phyloP scores from a whole-genome alignment of 345 rosid species.

The Melaleuca alternifolia region DNA sequence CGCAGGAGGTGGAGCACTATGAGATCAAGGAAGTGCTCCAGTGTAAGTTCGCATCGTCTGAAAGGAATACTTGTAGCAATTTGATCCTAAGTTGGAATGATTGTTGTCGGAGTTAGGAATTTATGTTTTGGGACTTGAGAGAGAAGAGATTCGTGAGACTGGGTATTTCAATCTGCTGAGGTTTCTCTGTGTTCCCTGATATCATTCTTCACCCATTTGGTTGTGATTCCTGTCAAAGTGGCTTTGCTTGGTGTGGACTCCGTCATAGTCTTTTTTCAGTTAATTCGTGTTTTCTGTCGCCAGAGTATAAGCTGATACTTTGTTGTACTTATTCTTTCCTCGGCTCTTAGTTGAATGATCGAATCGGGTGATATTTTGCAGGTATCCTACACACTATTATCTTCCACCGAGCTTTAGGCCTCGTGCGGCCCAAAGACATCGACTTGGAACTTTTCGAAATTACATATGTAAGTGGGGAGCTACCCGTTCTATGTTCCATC shows the following conservation, averaged over 20 bases:
- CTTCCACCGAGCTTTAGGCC: conserved; percentile 90
- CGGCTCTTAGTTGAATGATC: background rate
- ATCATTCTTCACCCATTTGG: background rate
- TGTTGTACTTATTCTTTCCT: background rate
- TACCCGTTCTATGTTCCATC: background rate
- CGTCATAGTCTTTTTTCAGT: background rate
- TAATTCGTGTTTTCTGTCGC: background rate
- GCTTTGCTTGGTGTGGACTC: background rate
- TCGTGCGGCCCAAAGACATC: conserved; percentile 82
- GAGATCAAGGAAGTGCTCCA: conserved; percentile 83
- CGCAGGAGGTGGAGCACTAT: conserved; percentile 74
- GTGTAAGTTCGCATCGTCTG: conserved; percentile 37
- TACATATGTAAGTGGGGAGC: conserved; percentile 52
- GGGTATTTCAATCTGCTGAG: background rate
- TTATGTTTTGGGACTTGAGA: background rate
- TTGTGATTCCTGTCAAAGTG: background rate
- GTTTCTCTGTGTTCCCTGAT: background rate
- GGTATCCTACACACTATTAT: conserved; percentile 86
- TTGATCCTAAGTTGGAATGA: background rate
- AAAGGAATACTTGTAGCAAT: background rate
- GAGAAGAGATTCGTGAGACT: background rate
- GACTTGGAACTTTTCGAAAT: conserved; percentile 86
- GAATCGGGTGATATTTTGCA: conserved; percentile 13
- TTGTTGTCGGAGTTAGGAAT: background rate
- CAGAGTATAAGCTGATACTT: background rate